Base-by-base conservation (phyloP, 1,139 yeast species). In the Meyerozyma athensensis region DNA sequence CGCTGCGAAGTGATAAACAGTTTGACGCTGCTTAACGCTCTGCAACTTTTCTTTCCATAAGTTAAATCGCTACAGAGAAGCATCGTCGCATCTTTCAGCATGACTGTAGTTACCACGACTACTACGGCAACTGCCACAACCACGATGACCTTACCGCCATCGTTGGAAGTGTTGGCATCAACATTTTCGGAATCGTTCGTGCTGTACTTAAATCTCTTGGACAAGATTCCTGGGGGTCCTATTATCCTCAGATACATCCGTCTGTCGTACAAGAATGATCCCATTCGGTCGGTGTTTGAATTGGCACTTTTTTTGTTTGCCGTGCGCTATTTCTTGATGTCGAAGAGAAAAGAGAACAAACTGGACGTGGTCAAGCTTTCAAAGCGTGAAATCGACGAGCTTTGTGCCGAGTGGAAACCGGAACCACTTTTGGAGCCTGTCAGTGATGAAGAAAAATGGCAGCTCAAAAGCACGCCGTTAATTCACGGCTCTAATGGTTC, bases 241-340 rank as follows among this genome's bases (percentile, higher is more conserved):
- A 76, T 84, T 39, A 61, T 87, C 14, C 67, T 86, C 36, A 72
- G 90, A 42, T 92, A 92, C 59, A 81, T 92, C 52, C 76, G 74
- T 48, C 81, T 89, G n/a, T 87, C 97, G 4, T 90, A 90, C 58
- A 90, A 87, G 57, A 78, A 92, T 61, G 99, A 92, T 59, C 99
- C 99, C 1, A 74, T 87, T 42, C 77, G 98, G 50, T 86, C 97
- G 2, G 56, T 87, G 12, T 72, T 92, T 43, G 99, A 92, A 61
- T 63, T 86, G 37, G 72, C 81, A 14, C 69, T 92, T 47, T 76
- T 89, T 36, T 56, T 89, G n/a, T 86, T 90, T 61, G 97, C 96
- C 6, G 66, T 89, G 41, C 74, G 85, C 47, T 92, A 92, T 63
- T 89, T 90, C 53, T 67, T 90, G 39, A 75, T 94, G 14, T 79